Conservation (phyloP, 2,329 filamentous ascomycete species). For the Penicillium capsulatum region DNA sequence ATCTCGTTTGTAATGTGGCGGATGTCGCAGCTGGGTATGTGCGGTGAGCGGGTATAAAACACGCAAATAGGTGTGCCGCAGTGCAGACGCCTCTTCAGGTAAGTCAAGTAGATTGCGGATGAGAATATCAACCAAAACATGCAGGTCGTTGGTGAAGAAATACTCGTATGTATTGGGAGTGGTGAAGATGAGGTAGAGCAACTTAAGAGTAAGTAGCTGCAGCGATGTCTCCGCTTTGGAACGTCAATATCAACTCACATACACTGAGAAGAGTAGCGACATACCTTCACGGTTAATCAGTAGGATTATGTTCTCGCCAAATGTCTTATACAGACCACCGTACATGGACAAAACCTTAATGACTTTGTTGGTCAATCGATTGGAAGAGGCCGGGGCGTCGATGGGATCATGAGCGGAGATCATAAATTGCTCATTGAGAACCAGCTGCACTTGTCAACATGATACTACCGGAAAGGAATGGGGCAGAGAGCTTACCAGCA, state of each 20-base stretch:
- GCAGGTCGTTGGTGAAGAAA: constrained; percentile 96
- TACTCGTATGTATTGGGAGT: constrained; percentile 91
- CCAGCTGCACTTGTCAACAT: constrained; percentile 57
- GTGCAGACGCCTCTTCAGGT: constrained; percentile 67
- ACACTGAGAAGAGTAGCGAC: neutral
- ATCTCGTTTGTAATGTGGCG: constrained; percentile 85
- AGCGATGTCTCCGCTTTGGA: constrained; percentile 72
- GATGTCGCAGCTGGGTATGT: constrained; percentile 81
- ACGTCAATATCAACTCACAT: constrained; percentile 11
- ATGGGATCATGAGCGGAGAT: constrained; percentile 60
- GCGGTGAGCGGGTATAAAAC: constrained; percentile 86
- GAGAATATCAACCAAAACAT: constrained; percentile 90
- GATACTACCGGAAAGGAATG: neutral
- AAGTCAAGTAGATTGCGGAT: constrained; percentile 95
- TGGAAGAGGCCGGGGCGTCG: constrained; percentile 38
- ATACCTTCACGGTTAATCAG: constrained; percentile 83
- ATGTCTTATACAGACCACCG: constrained; percentile 80
- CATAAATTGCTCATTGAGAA: constrained; percentile 98
- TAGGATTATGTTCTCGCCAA: constrained; percentile 95
- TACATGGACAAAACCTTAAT: constrained; percentile 83
- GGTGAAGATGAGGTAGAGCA: constrained; percentile 92
- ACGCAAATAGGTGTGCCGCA: constrained; percentile 90
- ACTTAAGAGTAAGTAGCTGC: constrained; percentile 92
- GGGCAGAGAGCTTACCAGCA: constrained; percentile 62
- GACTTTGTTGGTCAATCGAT: constrained; percentile 79